Evolutionary conservation across 208 protist species (phyloP), one percentile per base, ranked within the genome.

Genomic region (Crithidia sp.): DNA sequence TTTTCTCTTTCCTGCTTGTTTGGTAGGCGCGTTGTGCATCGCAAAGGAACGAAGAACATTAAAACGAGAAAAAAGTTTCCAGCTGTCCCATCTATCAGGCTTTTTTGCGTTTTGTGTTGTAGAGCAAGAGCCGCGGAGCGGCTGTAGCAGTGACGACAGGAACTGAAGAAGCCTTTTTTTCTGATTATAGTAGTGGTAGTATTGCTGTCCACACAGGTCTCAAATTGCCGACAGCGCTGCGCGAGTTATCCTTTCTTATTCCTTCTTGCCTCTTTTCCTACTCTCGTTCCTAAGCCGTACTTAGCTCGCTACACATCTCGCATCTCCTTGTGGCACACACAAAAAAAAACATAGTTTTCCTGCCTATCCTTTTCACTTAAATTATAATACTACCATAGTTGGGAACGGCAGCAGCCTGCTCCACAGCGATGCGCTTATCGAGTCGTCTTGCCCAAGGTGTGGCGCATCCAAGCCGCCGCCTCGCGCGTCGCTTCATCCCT

Each of bases 401-500:
- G 28, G 28, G 28, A 28, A 28, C 28, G 28, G 28, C 28, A 28
- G 28, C 1, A 28, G 28, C 28, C 28, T 28, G 28, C 28, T 28
- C 28, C 28, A 28, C 28, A 5, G 41, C n/a, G 4, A 77, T 82
- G 77, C 77, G 61, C 44, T 10, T 0, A 2, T 71, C 71, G 0
- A 16, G 41, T 12, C 45, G 16, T 0, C 63, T 77, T 7, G 28
- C 10, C 7, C 14, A 7, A 8, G 47, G 39, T 16, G 39, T 44
- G 28, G 45, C 77, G 50, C 50, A 45, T 43, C 49, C 50, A 40
- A 47, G 67, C 7, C 8, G 17, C 12, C 41, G 17, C 16, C 28
- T 43, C 10, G 52, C 28, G 2, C 82, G 86, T 39, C 92, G 93
- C 40, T 97, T 97, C 75, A 72, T 95, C 8, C 90, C 93, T 14